Conservation (phyloP, 495 filamentous ascomycete species). For the Penicillium longicatenatum region DNA sequence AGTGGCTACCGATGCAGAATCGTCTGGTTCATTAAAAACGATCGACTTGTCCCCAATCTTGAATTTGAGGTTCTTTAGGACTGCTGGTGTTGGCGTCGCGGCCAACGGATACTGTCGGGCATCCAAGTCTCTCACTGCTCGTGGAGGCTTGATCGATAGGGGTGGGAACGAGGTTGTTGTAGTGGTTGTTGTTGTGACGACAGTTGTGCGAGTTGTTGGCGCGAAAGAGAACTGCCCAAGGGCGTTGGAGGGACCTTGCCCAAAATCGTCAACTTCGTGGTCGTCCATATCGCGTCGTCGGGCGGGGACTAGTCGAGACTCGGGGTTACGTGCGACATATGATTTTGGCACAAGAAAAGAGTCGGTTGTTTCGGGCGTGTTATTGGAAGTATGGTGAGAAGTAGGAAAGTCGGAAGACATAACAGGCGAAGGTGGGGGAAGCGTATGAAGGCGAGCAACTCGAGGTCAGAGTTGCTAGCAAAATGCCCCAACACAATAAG, state of each 20-base stretch:
- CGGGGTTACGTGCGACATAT: slow-evolving; percentile 14
- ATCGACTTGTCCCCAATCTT: slow-evolving; percentile 66
- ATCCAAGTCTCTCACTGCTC: slow-evolving; percentile 73
- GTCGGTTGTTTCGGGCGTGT: slow-evolving; percentile 22
- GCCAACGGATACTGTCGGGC: slow-evolving; percentile 90
- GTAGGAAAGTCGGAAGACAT: slow-evolving; percentile 26
- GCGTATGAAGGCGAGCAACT: slow-evolving; percentile 9
- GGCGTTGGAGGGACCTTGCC: slow-evolving; percentile 31
- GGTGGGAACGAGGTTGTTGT: slow-evolving; percentile 90
- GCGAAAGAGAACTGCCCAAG: slow-evolving; percentile 70
- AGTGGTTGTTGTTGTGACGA: slow-evolving; percentile 92
- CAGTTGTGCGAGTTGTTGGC: slow-evolving; percentile 71
- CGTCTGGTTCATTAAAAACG: slow-evolving; percentile 67
- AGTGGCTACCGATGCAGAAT: slow-evolving; percentile 52
- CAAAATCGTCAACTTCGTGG: slow-evolving; percentile 24
- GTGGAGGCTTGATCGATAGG: slow-evolving; percentile 73
- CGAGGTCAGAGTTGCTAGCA: slow-evolving; percentile 10
- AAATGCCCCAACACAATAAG: slow-evolving; percentile 29
- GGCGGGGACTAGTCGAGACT: slow-evolving; percentile 20
- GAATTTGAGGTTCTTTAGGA: slow-evolving; percentile 72
- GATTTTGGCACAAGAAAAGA: slow-evolving; percentile 19
- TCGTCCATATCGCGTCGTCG: slow-evolving; percentile 37
- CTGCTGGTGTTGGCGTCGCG: slow-evolving; percentile 72
- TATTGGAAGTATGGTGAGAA: slow-evolving; percentile 15
- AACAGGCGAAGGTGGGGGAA: slow-evolving; percentile 14